These are phyloP conservation scores for Penicillium cinerascens DNA, from an alignment of 495 filamentous ascomycete genomes.

Conservation along the genomic window DNA sequence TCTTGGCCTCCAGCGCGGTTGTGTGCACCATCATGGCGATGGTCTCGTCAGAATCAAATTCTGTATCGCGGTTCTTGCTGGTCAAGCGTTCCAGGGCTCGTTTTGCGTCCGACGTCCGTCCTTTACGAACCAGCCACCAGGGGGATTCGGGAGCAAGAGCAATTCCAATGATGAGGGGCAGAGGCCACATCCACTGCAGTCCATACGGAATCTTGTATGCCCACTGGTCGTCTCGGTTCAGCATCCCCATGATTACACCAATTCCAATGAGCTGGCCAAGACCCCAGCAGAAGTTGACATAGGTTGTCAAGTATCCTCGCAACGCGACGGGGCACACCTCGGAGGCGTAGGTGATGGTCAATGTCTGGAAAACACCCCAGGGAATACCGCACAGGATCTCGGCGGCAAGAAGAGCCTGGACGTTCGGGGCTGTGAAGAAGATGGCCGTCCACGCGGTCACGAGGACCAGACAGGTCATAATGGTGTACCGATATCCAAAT, in stretches of 20 bases:
- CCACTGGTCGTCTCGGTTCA: conserved; percentile 57
- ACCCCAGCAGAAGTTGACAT: conserved; percentile 82
- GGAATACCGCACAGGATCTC: conserved; percentile 77
- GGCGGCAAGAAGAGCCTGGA: conserved; percentile 63
- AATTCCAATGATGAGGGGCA: conserved; percentile 69
- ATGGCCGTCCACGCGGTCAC: conserved; percentile 69
- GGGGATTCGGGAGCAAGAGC: conserved; percentile 72
- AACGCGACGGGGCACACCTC: conserved; percentile 73
- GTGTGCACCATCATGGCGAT: conserved; percentile 85
- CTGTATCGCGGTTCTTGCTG: conserved; percentile 48
- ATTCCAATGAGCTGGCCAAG: conserved; percentile 72
- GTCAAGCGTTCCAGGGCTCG: conserved; percentile 63
- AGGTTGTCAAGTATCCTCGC: conserved; percentile 71
- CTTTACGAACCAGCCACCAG: conserved; percentile 79
- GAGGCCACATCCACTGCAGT: conserved; percentile 83
- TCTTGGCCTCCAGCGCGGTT: conserved; percentile 67
- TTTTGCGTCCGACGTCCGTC: conserved; percentile 65
- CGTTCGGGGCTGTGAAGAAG: conserved; percentile 72
- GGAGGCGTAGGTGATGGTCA: conserved; percentile 76
- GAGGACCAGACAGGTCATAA: conserved; percentile 62
- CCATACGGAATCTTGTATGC: conserved; percentile 67
- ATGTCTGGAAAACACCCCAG: conserved; percentile 80
- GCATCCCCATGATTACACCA: conserved; percentile 66
- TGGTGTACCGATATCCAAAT: conserved; percentile 70
- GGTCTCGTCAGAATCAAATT: conserved; percentile 72